Base-by-base conservation (phyloP, 257 asterid species). In the Jacaranda copaia region DNA sequence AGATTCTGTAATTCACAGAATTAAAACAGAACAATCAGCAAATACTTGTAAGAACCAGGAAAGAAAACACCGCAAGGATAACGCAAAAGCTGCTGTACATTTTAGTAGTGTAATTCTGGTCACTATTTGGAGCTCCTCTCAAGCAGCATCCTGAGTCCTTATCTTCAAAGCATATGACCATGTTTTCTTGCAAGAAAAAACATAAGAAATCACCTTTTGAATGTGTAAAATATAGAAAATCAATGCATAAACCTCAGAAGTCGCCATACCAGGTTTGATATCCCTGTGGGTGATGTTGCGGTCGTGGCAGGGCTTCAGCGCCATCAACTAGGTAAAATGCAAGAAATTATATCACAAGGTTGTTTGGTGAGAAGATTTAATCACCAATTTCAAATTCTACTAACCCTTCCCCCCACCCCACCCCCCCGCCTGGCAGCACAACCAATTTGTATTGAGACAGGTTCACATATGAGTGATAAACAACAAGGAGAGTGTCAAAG, bases 251-350 rank as follows among this genome's bases (percentile, higher is more conserved):
- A 60, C 64, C 32, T 19, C 43, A 68, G 57, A 75, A 52, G 68
- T 72, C 43, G 77, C 71, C 88, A 76, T 86, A 95, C 99, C 99
- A 81, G 99, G 99, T 84, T 95, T 95, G 73, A 95, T 90, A 86
- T 95, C 99, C 83, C 99, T 89, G 81, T 95, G 99, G 69, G 97
- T 93, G 82, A 95, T 90, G 86, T 91, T 93, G 73, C 96, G 98
- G 80, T 88, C 92, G 70, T 95, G 99, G 86, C 99, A 95, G 76
- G 97, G 81, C 86, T 93, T 93, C 7, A 95, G 91, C 11, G 97
- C 97, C 96, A 86, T 86, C 88, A 95, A 80, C 99, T 95, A 86
- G 67, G 70, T 62, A 80, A 75, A 80, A 76, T 10, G 68, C 25
- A 65, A 84, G 72, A 78, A 75, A 79, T 57, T 38, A 76, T 42